These are phyloP conservation scores for Leccinum variicolor DNA, from an alignment of 768 basidiomycete species.

Conservation along the genomic window DNA sequence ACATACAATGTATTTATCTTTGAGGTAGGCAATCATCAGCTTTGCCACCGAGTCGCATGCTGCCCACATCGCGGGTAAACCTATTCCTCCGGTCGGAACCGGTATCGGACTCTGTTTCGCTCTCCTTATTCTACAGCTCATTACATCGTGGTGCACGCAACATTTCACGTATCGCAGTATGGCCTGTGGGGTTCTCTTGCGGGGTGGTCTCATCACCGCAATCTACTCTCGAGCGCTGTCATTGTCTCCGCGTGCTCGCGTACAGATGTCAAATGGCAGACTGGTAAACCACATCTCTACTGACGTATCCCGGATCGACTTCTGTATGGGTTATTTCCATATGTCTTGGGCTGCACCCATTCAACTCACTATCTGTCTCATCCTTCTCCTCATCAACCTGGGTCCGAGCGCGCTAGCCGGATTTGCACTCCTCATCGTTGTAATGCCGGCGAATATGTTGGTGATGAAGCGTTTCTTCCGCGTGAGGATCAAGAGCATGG, in stretches of 20 bases:
- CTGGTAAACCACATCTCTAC: constrained; percentile 44
- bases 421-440: constrained; percentile 61
- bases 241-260: constrained; percentile 75
- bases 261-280: constrained; percentile 76
- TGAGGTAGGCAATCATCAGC: constrained; percentile 57
- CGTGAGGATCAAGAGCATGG: constrained; percentile 36
- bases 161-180: no score
- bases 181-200: constrained; percentile 71
- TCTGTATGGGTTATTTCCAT: constrained; percentile 76
- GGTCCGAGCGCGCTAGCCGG: constrained; percentile 58
- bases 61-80: constrained; percentile 38
- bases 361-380: constrained; percentile 73
- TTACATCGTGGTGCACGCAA: constrained; percentile 64
- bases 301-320: constrained; percentile 90
- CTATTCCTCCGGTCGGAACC: constrained; percentile 41
- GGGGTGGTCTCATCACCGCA: constrained; percentile 83
- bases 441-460: constrained; percentile 67
- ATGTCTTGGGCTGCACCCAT: constrained; percentile 41
- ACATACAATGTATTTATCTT: background rate
- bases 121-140: constrained; percentile 65
- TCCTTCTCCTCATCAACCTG: constrained; percentile 69
- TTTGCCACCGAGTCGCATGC: constrained; percentile 64
- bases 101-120: constrained; percentile 74
- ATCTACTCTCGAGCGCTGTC: constrained; percentile 77
- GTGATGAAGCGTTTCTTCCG: constrained; percentile 64